Evolutionary conservation across 208 protist species (phyloP), one percentile per base, ranked within the genome.

Genomic region (Leishmania gerbilli): DNA sequence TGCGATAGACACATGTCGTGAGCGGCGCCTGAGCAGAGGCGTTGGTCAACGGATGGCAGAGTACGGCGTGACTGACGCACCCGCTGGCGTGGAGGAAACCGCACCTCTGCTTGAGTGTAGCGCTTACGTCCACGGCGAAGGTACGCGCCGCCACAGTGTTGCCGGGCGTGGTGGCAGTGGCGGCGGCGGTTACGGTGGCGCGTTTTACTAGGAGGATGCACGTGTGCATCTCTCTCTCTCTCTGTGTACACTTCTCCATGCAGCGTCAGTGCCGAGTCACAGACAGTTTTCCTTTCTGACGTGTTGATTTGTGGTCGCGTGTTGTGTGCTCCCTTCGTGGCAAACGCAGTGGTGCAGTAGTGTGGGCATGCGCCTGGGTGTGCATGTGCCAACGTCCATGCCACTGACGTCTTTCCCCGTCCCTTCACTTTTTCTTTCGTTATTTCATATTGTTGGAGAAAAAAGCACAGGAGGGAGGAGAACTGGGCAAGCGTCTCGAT

Each of bases 41-140:
- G 72, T 47, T 19, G 27, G 15, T 1, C 82, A 85, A 53, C 77
- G 77, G 49, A 51, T 85, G n/a, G 77, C 65, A 1, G 82, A 74
- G 45, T 85, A 85, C 76, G 77, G 64, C 8, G 2, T 79, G 1
- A 53, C 51, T 5, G 71, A 49, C 55, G 64, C 53, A 6, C 49
- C 65, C 0, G 53, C n/a, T 17, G 37, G 65, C 1, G 42, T 71
- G 27, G 71, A 55, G 11, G 82, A 85, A 72, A 45, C 74, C 17
- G 74, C 51, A 51, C 71, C 80, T 34, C 68, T 87, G 65, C 79
- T 87, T 47, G 74, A 87, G 8, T 71, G 64, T 19, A 74, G 77
- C 17, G 77, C 82, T 37, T 74, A 71, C 69, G 69, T 51, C 4
- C 51, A 42, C 17, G 58, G 27, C 0, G 76, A 72, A 1, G 34